These are phyloP conservation scores for Rosa chinensis DNA, from an alignment of 306 rosid species.

Conservation along the genomic window DNA sequence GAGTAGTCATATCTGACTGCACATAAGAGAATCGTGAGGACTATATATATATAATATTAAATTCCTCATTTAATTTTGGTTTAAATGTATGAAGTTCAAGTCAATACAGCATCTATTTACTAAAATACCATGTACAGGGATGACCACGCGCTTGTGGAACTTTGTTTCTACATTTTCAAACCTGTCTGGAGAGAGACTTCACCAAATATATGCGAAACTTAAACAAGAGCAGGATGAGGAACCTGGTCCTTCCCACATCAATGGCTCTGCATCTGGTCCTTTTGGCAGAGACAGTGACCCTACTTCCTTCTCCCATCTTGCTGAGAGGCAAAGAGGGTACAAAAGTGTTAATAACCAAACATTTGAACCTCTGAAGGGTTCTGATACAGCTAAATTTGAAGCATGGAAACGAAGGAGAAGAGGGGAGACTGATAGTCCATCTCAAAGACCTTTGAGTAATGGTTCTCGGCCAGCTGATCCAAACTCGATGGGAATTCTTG, in stretches of 20 bases:
- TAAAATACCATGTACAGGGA: slow-evolving; percentile 56
- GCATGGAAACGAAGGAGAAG: no score
- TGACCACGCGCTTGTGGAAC: slow-evolving; percentile 94
- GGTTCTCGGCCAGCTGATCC: no score
- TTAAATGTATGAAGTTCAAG: not conserved
- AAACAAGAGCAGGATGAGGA: slow-evolving; percentile 74
- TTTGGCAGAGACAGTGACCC: slow-evolving; percentile 58
- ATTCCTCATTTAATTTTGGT: not conserved
- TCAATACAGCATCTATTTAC: not conserved
- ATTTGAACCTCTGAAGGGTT: slow-evolving; percentile 44
- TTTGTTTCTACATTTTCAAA: slow-evolving; percentile 95
- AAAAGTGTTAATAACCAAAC: slow-evolving; percentile 47
- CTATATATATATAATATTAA: no score
- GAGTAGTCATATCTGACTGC: no score
- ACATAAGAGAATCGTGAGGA: no score
- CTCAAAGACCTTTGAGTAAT: no score
- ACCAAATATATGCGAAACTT: slow-evolving; percentile 88
- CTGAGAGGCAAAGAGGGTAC: slow-evolving; percentile 62
- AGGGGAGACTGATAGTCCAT: no score
- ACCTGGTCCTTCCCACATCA: slow-evolving; percentile 71
- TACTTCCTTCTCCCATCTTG: slow-evolving; percentile 39
- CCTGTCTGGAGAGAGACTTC: slow-evolving; percentile 94
- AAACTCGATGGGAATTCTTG: no score
- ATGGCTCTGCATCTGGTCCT: slow-evolving; percentile 60
- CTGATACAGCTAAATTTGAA: no score